phyloP scores from a whole-genome alignment of 176 grass and related monocot species.

The Poa annua region DNA sequence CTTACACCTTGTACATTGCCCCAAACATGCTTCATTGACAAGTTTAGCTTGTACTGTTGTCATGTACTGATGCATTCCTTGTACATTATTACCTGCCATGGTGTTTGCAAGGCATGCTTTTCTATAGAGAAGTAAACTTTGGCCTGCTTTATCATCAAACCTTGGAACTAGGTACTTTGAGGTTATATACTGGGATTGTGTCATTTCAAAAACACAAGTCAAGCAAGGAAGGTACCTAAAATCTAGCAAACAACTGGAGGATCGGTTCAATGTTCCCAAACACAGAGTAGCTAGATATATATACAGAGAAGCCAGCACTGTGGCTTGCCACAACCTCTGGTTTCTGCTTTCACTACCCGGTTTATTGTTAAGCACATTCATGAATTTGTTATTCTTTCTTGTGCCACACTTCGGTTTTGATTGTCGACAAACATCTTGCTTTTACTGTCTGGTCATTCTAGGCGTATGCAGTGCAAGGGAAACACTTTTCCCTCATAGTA shows the following conservation, averaged over 20 bases:
- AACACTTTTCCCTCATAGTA: background rate
- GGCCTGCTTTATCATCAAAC: background rate
- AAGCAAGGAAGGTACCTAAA: too few species aligned
- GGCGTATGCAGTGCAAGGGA: too few species aligned
- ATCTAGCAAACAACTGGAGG: background rate
- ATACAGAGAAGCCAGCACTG: background rate
- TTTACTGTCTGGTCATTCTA: too few species aligned
- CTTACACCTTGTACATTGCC: background rate
- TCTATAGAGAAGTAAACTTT: background rate
- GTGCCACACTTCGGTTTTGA: background rate
- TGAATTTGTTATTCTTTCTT: background rate
- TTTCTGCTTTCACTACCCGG: background rate
- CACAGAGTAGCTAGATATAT: background rate
- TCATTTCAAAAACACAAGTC: too few species aligned
- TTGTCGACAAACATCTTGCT: background rate
- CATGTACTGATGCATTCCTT: background rate
- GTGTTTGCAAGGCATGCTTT: background rate
- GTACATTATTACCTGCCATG: background rate
- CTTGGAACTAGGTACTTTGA: background rate
- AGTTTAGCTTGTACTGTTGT: background rate
- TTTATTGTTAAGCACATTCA: background rate
- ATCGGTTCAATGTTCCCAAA: background rate
- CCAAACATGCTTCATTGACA: background rate
- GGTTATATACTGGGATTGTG: background rate
- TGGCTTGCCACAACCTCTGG: background rate